Evolutionary conservation across 139 green algal species (phyloP).

Genomic region (Micractinium conductrix): DNA sequence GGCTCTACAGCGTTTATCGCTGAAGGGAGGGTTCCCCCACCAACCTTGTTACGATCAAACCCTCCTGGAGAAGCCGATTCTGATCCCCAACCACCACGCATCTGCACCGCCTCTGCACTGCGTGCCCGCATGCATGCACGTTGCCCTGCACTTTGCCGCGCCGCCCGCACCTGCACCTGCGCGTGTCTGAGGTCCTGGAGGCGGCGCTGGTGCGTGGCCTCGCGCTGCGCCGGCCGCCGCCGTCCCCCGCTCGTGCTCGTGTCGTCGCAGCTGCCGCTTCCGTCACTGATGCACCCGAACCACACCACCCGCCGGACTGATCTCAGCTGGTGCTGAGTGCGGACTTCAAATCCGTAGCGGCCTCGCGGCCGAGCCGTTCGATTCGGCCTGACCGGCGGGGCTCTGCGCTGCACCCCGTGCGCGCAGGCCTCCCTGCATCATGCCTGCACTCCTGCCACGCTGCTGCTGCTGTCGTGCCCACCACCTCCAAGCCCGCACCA

Average conservation of each 20-base stretch:
- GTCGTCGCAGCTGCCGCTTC: no score
- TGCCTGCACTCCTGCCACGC: not conserved
- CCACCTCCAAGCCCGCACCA: no score
- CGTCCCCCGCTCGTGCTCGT: not conserved
- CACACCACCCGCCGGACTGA: constrained; percentile 16
- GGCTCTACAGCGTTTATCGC: constrained; percentile 16
- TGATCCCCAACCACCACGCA: constrained; percentile 32
- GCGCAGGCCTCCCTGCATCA: no score
- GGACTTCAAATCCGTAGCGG: constrained; percentile 88
- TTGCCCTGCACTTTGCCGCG: no score
- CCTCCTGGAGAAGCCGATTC: constrained; percentile 41
- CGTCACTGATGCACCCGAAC: no score
- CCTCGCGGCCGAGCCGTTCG: constrained; percentile 80
- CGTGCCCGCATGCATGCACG: not conserved
- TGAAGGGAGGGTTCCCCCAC: constrained; percentile 32
- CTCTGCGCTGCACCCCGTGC: no score
- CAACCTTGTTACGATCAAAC: constrained; percentile 47
- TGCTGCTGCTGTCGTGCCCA: not conserved
- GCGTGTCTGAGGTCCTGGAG: not conserved
- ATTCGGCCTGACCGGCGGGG: constrained; percentile 79
- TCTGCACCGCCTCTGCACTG: not conserved
- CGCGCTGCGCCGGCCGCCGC: not conserved
- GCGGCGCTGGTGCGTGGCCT: not conserved
- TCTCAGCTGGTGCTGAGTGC: constrained; percentile 65
- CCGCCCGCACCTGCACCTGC: no score